Evolutionary conservation across 176 grass and related monocot species (phyloP), one percentile per base, ranked within the genome.

Genomic region (Phragmites australis): DNA sequence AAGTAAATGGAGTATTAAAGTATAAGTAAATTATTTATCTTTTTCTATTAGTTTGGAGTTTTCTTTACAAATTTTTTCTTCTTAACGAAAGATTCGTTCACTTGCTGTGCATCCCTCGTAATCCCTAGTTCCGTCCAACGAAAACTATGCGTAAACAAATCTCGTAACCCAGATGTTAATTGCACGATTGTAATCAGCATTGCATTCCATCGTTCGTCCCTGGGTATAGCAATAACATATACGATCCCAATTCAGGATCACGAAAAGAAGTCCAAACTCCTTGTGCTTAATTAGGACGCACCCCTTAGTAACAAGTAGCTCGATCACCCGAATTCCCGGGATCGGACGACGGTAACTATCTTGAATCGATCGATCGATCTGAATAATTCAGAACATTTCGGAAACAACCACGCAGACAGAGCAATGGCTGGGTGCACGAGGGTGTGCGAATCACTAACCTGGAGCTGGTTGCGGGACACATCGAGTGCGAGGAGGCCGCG

Each of bases 401-500:
- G n/a, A 22, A 67, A 67, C 6, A 30, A 21, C 23, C 26, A 55
- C 21, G 1, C 1, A 45, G 5, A 34, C 2, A 26, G 10, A 59
- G 37, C 63, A 65, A 74, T 79, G 27, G 50, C n/a, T 6, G 37
- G 15, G 17, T 46, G 45, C 56, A 6, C 1, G 26, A 13, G 26
- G 13, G 44, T 26, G 40, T 81, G 47, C 16, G 76, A 82, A 48
- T 57, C 31, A 84, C 89, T 84, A 25, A 97, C 94, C 94, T 97
- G 47, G 42, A 97, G 86, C 47, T 84, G 85, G 58, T 92, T 97
- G 77, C 71, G 83, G 21, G 91, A 92, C 32, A 97, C 72, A 65
- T 97, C 88, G 75, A 97, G 90, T 37, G 65, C 68, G 52, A 93
- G 53, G 50, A 97, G 77, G 63, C 91, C 78, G 14, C 81, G 89